Base-by-base conservation (phyloP, 2,329 filamentous ascomycete species). In the Thermoascus crustaceus region DNA sequence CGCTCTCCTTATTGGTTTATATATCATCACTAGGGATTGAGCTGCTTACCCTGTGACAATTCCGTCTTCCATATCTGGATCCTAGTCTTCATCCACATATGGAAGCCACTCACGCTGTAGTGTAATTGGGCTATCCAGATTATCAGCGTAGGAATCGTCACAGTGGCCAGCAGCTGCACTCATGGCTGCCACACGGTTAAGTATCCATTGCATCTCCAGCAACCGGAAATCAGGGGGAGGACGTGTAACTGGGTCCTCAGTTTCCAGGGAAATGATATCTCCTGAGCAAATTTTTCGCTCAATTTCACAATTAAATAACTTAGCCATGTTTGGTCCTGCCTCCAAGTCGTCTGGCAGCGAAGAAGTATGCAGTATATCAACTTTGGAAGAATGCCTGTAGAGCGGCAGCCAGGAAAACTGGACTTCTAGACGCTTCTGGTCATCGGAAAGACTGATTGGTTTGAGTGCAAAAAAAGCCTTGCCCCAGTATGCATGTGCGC, bases 341-440 rank as follows among this genome's bases (percentile, higher is more conserved):
- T 7, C n/a, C n/a, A n/a, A 23, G 21, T 23, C 21, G 21, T 7
- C 7, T 23, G 21, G n/a, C 7, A 23, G 21, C 21, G 21, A n/a
- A n/a, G 21, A 23, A n/a, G n/a, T 23, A 23, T n/a, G 21, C 7
- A n/a, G n/a, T n/a, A n/a, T n/a, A n/a, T n/a, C n/a, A n/a, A n/a
- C n/a, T n/a, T n/a, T n/a, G n/a, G n/a, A n/a, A n/a, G n/a, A n/a
- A n/a, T n/a, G 21, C 21, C 7, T 23, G 21, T 7, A n/a, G 21
- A 23, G 21, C 7, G 21, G 21, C 7, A 23, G 21, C 29, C 29
- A 31, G 29, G 19, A 18, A 31, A 31, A 31, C 16, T 31, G 29
- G 4, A 31, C 16, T 7, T 14, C 16, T 7, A 31, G 11, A 7
- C 16, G 7, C 9, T 14, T 31, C 9, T 11, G 11, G 10, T 31